Evolutionary conservation across 768 basidiomycete genomes (phyloP).

Genomic region (Tremella mesenterica): DNA sequence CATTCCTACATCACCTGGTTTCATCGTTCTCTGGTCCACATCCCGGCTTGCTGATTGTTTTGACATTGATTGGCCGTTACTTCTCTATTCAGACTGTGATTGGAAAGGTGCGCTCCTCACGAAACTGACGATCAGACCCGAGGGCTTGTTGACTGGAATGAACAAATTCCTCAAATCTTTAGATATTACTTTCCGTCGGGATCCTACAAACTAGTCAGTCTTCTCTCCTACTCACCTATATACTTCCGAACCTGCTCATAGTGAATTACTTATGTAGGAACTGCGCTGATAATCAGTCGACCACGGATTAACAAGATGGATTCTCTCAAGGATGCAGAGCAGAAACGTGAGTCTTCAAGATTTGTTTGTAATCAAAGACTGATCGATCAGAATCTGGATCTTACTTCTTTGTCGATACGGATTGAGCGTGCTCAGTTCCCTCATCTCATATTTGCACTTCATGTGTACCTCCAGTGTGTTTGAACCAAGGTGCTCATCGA

Average conservation of each 20-base stretch:
- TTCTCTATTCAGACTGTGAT: too few relatives aligned
- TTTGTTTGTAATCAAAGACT: background rate
- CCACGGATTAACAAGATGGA: conserved; percentile 49
- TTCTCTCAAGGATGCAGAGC: conserved; percentile 48
- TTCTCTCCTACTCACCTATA: too few relatives aligned
- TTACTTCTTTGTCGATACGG: conserved; percentile 38
- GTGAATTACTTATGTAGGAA: background rate
- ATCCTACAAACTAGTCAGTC: conserved; percentile 59
- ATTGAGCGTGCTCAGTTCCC: conserved; percentile 13
- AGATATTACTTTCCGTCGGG: conserved; percentile 95
- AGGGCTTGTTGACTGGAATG: conserved; percentile 92
- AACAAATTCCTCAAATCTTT: conserved; percentile 92
- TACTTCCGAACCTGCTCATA: background rate
- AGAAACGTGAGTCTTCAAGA: conserved; percentile 35
- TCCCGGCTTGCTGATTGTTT: too few relatives aligned
- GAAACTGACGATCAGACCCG: conserved; percentile 60
- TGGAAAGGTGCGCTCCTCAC: too few relatives aligned
- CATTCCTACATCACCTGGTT: too few relatives aligned
- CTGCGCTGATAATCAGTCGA: conserved; percentile 28
- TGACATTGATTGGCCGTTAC: too few relatives aligned
- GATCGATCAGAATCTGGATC: conserved; percentile 20
- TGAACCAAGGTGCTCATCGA: too few relatives aligned
- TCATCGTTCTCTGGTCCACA: background rate
- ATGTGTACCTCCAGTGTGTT: background rate
- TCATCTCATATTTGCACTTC: background rate